Evolutionary conservation across 345 rosid genomes (phyloP), one percentile per base, ranked within the genome.

Genomic region (Sonneratia alba): DNA sequence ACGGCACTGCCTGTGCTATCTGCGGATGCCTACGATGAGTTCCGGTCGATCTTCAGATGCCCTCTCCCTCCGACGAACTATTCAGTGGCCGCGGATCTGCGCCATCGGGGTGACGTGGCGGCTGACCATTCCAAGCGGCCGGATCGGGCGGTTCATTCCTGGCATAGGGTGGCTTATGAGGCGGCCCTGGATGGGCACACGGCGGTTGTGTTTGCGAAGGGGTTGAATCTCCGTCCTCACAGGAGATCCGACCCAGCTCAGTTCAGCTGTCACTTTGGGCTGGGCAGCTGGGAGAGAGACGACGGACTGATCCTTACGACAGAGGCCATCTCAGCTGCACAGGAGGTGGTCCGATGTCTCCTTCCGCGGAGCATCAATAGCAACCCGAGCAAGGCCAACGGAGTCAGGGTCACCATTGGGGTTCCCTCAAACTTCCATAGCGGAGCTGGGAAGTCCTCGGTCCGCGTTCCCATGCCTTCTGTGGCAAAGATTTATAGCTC

Each of bases 311-410:
- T 75, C 47, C 65, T 91, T 34, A 81, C 77, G 48, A 89, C 91
- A 3, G 79, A 79, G 80, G 94, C 96, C 36, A 69, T 83, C 59
- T 76, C 93, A 11, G 98, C 90, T 13, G 98, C 99, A 7, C 99
- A 95, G 80, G 98, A 95, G 79, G 96, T 90, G 70, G 84, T 95
- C 48, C 77, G 97, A 84, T 95, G 99, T 85, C 79, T 73, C 73
- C 76, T 90, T 76, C 98, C 98, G 0, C 83, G 83, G 48, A 85
- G 86, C 64, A 74, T 95, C 67, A 73, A 74, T 59, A 77, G 75
- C 18, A 87, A 88, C 70, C 83, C 79, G 0, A 77, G 66, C n/a
- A 84, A 82, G 78, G 86, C 87, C 71, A 75, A 73, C 71, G 93
- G 92, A 4, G 77, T 77, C 77, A 85, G 83, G 7, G 89, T 89